These are phyloP conservation scores for Penicillium sp. DNA, from an alignment of 2,329 filamentous ascomycete genomes.

Conservation along the genomic window DNA sequence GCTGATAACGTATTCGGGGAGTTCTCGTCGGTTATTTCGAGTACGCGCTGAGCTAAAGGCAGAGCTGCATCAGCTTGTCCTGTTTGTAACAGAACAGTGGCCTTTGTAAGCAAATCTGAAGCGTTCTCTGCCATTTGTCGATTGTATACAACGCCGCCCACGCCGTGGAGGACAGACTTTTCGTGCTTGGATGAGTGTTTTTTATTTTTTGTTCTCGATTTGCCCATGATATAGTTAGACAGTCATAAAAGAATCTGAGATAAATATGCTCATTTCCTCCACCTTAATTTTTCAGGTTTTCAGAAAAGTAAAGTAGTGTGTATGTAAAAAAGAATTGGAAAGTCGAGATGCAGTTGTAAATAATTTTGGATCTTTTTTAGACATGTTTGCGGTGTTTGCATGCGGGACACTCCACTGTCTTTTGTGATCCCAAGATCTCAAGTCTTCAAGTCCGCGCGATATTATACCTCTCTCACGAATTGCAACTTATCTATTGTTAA, in stretches of 20 bases:
- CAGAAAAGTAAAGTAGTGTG: neutral
- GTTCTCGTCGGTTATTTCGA: conserved; percentile 34
- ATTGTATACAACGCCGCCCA: conserved; percentile 34
- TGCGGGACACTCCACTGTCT: conserved; percentile 25
- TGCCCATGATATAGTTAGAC: conserved; percentile 42
- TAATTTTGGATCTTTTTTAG: conserved; percentile 25
- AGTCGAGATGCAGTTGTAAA: conserved; percentile 4
- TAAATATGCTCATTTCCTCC: neutral
- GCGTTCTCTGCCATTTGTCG: conserved; percentile 49
- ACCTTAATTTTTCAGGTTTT: neutral
- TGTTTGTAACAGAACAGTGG: conserved; percentile 55
- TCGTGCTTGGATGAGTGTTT: conserved; percentile 40
- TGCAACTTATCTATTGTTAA: neutral
- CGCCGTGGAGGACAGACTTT: conserved; percentile 43
- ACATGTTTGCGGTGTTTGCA: conserved; percentile 42
- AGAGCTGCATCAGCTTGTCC: conserved; percentile 57
- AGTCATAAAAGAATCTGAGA: neutral
- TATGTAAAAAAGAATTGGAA: conserved; percentile 18
- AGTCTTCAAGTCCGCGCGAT: neutral
- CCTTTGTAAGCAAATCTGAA: conserved; percentile 54
- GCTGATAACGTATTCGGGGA: conserved; percentile 50
- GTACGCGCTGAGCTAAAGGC: conserved; percentile 50
- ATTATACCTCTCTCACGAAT: neutral
- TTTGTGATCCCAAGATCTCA: neutral
- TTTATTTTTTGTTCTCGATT: conserved; percentile 46